These are phyloP conservation scores for Xylaria intraflava DNA, from an alignment of 495 filamentous ascomycete species.

Conservation along the genomic window DNA sequence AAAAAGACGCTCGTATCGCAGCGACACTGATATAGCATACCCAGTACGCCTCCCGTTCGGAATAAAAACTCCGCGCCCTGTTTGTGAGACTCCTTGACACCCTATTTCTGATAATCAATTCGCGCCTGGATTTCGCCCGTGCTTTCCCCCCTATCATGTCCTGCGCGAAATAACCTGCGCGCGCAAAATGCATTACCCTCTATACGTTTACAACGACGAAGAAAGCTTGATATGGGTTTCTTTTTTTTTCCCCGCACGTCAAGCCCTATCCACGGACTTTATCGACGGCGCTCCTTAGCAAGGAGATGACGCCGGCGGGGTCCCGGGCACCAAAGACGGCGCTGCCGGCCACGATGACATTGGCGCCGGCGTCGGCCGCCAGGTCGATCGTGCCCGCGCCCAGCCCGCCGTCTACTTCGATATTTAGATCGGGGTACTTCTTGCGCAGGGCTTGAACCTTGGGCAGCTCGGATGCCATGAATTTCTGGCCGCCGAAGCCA, in stretches of 20 bases:
- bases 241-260: background rate
- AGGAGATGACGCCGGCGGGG: conserved; percentile 73
- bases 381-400: conserved; percentile 85
- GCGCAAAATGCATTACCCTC: background rate
- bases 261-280: conserved; percentile 36
- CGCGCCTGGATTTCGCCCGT: background rate
- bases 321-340: conserved; percentile 91
- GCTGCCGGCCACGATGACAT: conserved; percentile 97
- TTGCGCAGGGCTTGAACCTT: conserved; percentile 80
- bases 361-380: conserved; percentile 91
- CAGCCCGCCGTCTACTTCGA: conserved; percentile 93
- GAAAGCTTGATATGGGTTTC: too few relatives aligned
- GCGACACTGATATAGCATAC: too few relatives aligned
- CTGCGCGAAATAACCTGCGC: background rate
- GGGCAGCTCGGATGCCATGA: conserved; percentile 91
- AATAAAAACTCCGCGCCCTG: too few relatives aligned
- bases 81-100: too few relatives aligned
- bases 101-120: too few relatives aligned
- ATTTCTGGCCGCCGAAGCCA: conserved; percentile 96
- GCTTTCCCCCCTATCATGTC: too few relatives aligned
- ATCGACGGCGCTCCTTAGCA: conserved; percentile 74
- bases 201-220: background rate
- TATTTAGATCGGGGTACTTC: conserved; percentile 85
- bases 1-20: too few relatives aligned
- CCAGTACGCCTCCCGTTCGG: too few relatives aligned